Base-by-base conservation (phyloP, 2,329 filamentous ascomycete species). In the Botrytis elliptica region DNA sequence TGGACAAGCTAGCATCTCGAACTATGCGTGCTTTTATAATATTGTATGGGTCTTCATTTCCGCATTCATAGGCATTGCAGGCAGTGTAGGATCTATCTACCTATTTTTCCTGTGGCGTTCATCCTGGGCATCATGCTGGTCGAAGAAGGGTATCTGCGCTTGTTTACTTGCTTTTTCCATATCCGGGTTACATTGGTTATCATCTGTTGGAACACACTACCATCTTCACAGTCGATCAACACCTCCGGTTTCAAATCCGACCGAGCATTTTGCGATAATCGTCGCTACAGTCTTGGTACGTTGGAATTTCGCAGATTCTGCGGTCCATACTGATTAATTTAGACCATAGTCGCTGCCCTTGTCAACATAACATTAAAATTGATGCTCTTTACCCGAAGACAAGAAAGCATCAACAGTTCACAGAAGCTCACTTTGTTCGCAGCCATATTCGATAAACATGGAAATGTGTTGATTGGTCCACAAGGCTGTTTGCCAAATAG, bases 111-210 rank as follows among this genome's bases (percentile, higher is more conserved):
- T 92, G 72, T 90, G 92, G 82, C 88, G 91, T 76, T 89, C 91
- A 33, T 87, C 88, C 25, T 97, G 93, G 93, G 92, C 92, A 68
- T 91, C 91, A 79, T 89, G 88, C 22, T 93, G 91, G 88, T 94
- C 91, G 90, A 93, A 93, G 80, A 86, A 93, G 73, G 82, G 86
- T 14, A 79, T 90, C 5, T 93, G 91, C 74, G 91, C 91, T 14
- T 83, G 89, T 59, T 82, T 94, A 36, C 85, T 97, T 63, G 92
- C 92, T 14, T 85, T 88, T 25, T 92, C 92, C 59, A 92, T 95
- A 3, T 94, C 91, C 16, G 93, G 92, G 1, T 96, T 97, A 93
- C 93, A 97, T 82, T 97, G 93, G 91, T 91, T 91, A 73, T 93
- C 92, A 46, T 87, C 91, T 12, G 86, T 88, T 14, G 92, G 92